These are phyloP conservation scores for Boletellus emodensis DNA, from an alignment of 768 basidiomycete genomes.

Conservation along the genomic window DNA sequence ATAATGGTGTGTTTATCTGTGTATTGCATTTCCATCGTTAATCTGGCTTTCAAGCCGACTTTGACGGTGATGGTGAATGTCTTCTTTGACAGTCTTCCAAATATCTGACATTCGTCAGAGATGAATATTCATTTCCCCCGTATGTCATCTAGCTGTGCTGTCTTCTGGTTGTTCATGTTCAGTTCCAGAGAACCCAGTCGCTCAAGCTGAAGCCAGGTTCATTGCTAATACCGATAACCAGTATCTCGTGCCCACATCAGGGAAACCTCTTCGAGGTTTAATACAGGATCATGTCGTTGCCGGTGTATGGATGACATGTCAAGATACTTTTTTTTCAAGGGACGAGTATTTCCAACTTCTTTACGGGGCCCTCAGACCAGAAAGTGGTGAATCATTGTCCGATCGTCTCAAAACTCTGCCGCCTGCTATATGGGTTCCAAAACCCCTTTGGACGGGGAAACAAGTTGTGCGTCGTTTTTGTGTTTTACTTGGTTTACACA, in stretches of 20 bases:
- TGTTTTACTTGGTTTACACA: neutral
- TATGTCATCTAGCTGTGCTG: conserved; percentile 37
- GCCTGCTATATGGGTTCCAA: conserved; percentile 89
- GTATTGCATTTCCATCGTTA: conserved; percentile 3
- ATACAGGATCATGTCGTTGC: conserved; percentile 99
- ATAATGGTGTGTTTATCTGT: conserved; percentile 65
- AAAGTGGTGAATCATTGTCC: conserved; percentile 59
- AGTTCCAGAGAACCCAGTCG: conserved; percentile 81
- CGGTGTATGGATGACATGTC: conserved; percentile 98
- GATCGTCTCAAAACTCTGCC: conserved; percentile 75
- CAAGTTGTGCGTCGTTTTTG: conserved; percentile 67
- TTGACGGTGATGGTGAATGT: conserved; percentile 80
- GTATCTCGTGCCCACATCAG: conserved; percentile 98
- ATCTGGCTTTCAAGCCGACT: conserved; percentile 57
- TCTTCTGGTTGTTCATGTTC: conserved; percentile 1
- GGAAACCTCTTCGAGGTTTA: conserved; percentile 93
- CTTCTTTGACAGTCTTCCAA: neutral
- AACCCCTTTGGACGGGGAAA: conserved; percentile 94
- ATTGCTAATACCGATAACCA: conserved; percentile 99
- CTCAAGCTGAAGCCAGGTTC: conserved; percentile 88
- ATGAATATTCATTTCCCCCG: conserved; percentile 99
- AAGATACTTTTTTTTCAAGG: conserved; percentile 90
- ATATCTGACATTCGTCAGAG: conserved; percentile 45
- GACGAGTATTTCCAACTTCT: conserved; percentile 96
- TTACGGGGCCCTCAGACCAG: conserved; percentile 90